These are phyloP conservation scores for carrot (Daucus carota) DNA, from an alignment of 129 eudicot species.

Conservation along the genomic window DH1_v3.0 NC_030382.2:58207501-58208000, in stretches of 20 bases:
- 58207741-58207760: neutral
- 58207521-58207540: neutral
- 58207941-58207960: too few relatives aligned
- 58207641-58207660: neutral
- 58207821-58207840: too few relatives aligned
- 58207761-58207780: neutral
- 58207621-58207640: neutral
- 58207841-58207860: neutral
- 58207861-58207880: neutral
- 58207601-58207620: too few relatives aligned
- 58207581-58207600: neutral
- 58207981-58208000: neutral
- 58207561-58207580: neutral
- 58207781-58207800: neutral
- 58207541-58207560: neutral
- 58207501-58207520: neutral
- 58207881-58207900: neutral
- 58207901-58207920: neutral
- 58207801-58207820: neutral
- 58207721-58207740: neutral
- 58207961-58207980: too few relatives aligned
- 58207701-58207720: neutral
- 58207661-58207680: neutral
- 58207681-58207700: neutral
- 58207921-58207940: neutral